Evolutionary conservation across 1,139 yeast species (phyloP), one percentile per base, ranked within the genome.

Genomic region (Protomyces arabidopsidicola): DNA sequence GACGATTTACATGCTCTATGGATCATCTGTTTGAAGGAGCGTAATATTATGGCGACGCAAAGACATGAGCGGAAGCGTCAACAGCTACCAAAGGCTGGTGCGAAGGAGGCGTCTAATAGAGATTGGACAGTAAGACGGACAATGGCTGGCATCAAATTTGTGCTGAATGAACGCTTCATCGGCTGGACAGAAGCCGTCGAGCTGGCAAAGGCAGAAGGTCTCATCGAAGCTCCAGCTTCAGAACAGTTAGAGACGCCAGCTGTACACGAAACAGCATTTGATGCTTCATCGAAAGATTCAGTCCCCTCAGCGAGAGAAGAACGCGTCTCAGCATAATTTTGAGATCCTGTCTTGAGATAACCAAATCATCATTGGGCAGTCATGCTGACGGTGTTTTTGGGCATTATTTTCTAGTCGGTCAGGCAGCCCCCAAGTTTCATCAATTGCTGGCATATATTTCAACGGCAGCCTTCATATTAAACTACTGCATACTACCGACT

Each of bases 1-100:
- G 95, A 90, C 52, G 98, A 93, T 74, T 78, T 93, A 71, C 98
- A 95, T 75, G 82, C 84, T 56, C 80, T 93, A 70, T 93, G 98
- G 98, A 91, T 90, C 74, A 80, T 87, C 57, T 84, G 91, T 69
- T 77, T 93, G 69, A 88, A 85, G 72, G 97, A 93, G 74, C 80
- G 96, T 69, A 95, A 93, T 75, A 78, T 84, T 48, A 75, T 93
- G 65, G 85, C 86, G 45, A 82, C 97, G 71, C 98, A 95, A 74
- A 79, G 81, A 62, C 83, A 86, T 68, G 75, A 83, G 54, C 70
- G 79, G 61, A 71, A 70, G 57, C 72, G 76, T 24, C 54, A 66
- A n/a, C 42, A 48, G 35, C 18, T 66, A 16, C 27, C 42, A 9
- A 27, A 22, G 16, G 48, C 34, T 18, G 62, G 62, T 6, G n/a